Base-by-base conservation (phyloP, 805 yeast species). In the Saccharomycopsis lassenensis region DNA sequence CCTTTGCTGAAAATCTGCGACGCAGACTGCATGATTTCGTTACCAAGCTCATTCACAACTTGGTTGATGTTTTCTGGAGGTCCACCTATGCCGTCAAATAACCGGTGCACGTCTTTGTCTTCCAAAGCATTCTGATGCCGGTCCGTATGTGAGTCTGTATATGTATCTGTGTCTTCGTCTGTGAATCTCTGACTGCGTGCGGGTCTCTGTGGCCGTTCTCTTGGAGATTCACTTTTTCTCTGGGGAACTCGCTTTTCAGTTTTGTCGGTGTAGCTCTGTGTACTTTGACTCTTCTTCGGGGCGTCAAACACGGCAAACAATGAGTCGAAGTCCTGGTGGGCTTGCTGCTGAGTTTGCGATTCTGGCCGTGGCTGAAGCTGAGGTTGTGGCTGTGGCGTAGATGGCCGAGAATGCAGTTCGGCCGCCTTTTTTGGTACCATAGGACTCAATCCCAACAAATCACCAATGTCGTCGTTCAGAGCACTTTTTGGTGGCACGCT, bases 241-340 rank as follows among this genome's bases (percentile, higher is more conserved):
- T n/a, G 8, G 35, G 35, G 8, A 15, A 7, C 23, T 17, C 7
- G 16, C 16, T 20, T n/a, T 33, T 14, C 5, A 19, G 7, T 7
- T 15, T 26, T 15, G 35, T 14, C 11, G 11, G 10, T 14, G 33
- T 11, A 7, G 5, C 8, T 12, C 21, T 31, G 29, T 15, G 16
- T 12, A n/a, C n/a, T n/a, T n/a, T 31, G 7, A 7, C 14, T 20
- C 16, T 19, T 7, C 16, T 8, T 20, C 29, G 29, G 14, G 11
- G 29, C 10, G 37, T 56, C 55, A 32, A 56, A 55, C 2, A 54
- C 57, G 1, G 60, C 50, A 35, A 56, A 55, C 8, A 56, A 47
- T 26, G 51, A 55, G 29, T 55, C 60, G 11, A 56, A 16, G 11
- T 52, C 49, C n/a, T n/a, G n/a, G n/a, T n/a, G n/a, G n/a, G n/a